Conservation (phyloP, 1,284 basidiomycete genomes). For the Naganishia albida region DNA sequence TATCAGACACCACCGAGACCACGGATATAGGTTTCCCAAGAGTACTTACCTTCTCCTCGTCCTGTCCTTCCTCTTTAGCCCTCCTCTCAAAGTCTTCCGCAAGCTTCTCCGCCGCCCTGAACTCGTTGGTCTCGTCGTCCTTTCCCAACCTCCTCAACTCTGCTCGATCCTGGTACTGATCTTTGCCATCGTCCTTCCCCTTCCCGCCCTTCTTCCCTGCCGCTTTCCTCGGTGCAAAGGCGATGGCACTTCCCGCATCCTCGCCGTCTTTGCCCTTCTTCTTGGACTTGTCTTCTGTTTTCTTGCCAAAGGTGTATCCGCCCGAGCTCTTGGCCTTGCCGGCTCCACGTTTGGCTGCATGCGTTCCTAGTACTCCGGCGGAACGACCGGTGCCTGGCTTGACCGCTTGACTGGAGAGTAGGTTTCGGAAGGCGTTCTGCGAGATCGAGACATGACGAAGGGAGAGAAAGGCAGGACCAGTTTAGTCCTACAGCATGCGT, state of each 20-base stretch:
- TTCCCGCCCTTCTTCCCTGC: constrained; percentile 37
- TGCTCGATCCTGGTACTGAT: constrained; percentile 51
- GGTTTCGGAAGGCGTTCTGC: constrained; percentile 33
- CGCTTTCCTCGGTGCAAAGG: constrained; percentile 30
- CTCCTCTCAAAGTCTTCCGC: constrained; percentile 75
- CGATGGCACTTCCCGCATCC: constrained; percentile 11
- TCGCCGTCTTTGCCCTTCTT: constrained; percentile 3
- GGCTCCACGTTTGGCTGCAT: constrained; percentile 30
- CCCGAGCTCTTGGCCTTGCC: constrained; percentile 6
- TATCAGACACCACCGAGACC: neutral
- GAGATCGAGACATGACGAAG: neutral
- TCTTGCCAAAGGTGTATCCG: constrained; percentile 9
- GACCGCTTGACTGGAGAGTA: constrained; percentile 24
- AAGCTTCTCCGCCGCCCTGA: constrained; percentile 68
- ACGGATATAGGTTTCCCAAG: constrained; percentile 17
- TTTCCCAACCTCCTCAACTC: constrained; percentile 46
- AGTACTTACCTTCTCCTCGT: constrained; percentile 57
- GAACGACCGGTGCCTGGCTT: constrained; percentile 25
- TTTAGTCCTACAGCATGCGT: neutral
- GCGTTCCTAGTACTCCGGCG: constrained; percentile 30
- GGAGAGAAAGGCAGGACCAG: neutral
- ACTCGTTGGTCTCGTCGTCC: constrained; percentile 48
- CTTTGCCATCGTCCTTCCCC: constrained; percentile 1
- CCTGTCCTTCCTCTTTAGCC: constrained; percentile 62
- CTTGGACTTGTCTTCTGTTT: constrained; percentile 18